Conservation (phyloP, 306 rosid genomes). For the Morella rubra region DNA sequence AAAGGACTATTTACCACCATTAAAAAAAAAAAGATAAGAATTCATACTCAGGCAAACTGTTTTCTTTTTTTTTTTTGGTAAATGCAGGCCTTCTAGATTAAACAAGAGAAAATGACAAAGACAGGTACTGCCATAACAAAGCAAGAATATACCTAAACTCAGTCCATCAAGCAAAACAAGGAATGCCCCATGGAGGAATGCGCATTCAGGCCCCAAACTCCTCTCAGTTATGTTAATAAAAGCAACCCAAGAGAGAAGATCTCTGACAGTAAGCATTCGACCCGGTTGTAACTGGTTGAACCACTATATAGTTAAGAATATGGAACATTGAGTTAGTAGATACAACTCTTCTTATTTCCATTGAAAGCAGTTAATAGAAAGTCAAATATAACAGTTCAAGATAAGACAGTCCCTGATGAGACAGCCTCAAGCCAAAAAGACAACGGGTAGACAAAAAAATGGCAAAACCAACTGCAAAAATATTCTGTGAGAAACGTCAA, state of each 20-base stretch:
- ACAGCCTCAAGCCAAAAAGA: background rate
- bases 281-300: slow-evolving; percentile 63
- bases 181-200: slow-evolving; percentile 83
- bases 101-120: slow-evolving; percentile 10
- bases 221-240: slow-evolving; percentile 56
- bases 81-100: background rate
- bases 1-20: background rate
- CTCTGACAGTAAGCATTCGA: slow-evolving; percentile 84
- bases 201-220: slow-evolving; percentile 64
- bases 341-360: background rate
- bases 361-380: background rate
- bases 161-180: slow-evolving; percentile 94
- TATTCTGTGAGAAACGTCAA: background rate
- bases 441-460: background rate
- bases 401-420: background rate
- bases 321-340: slow-evolving; percentile 22
- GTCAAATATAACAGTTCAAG: background rate
- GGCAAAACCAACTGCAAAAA: background rate
- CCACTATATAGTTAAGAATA: slow-evolving; percentile 54
- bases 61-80: no score
- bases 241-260: slow-evolving; percentile 86
- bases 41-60: background rate
- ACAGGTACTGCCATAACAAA: slow-evolving; percentile 16
- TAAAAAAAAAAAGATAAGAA: background rate
- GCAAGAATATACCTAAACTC: slow-evolving; percentile 62